Evolutionary conservation across 768 basidiomycete genomes (phyloP).

Genomic region (Paxillus ammoniavirescens): DNA sequence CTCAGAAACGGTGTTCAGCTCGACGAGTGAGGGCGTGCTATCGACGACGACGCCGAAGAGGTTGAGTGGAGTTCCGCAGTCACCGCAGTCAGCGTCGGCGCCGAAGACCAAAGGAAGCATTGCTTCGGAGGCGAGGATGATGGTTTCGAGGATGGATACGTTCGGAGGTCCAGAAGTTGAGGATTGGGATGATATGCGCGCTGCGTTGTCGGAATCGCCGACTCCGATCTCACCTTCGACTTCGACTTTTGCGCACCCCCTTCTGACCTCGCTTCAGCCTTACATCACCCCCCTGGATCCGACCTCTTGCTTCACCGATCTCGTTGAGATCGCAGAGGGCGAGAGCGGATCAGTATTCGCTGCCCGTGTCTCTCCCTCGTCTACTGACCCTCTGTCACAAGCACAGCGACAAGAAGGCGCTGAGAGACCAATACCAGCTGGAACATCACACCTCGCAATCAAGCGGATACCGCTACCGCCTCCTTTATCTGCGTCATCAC

Average conservation of each 20-base stretch:
- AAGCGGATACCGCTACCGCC: conserved; percentile 63
- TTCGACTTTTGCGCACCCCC: conserved; percentile 12
- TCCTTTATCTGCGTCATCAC: conserved; percentile 29
- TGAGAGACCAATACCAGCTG: conserved; percentile 25
- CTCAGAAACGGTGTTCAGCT: conserved; percentile 35
- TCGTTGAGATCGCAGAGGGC: conserved; percentile 81
- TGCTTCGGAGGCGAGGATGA: conserved; percentile 23
- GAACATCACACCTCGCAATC: conserved; percentile 62
- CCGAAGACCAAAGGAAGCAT: conserved; percentile 14
- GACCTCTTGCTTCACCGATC: conserved; percentile 57
- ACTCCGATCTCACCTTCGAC: background rate
- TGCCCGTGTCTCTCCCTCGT: conserved; percentile 30
- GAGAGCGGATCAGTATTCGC: conserved; percentile 73
- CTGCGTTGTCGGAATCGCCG: background rate
- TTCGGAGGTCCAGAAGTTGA: conserved; percentile 34
- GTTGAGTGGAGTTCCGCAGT: conserved; percentile 1
- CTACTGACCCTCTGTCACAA: conserved; percentile 5
- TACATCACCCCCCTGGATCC: conserved; percentile 72
- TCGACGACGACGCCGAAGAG: conserved; percentile 19
- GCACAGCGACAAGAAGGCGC: background rate
- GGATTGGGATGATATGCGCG: background rate
- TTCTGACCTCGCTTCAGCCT: conserved; percentile 46
- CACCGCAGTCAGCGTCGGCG: background rate
- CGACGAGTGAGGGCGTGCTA: conserved; percentile 23
- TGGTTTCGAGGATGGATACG: conserved; percentile 35